Base-by-base conservation (phyloP, 306 rosid genomes). In the Albizia julibrissin region DNA sequence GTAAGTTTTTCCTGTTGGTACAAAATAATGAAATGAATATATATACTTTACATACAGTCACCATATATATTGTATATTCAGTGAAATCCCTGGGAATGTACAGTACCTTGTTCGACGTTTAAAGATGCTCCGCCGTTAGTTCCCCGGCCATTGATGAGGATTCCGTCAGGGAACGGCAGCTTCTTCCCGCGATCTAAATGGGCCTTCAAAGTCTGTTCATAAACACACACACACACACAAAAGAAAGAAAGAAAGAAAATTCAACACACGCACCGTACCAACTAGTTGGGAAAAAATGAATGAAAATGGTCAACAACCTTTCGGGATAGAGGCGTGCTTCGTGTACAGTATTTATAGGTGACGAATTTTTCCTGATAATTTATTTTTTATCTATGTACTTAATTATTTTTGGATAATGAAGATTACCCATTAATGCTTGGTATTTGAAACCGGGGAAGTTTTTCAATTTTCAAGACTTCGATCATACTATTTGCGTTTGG, bases 71-170 rank as follows among this genome's bases (percentile, higher is more conserved):
- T 34, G 6, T 34, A 34, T 37, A 37, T 50, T 18, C 58, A 50
- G 58, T 16, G 21, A 50, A 50, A 50, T 4, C 11, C 10, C 13
- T 54, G 26, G n/a, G 19, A n/a, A 1, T 21, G 0, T 6, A 10
- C 4, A 16, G 18, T 84, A 93, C 98, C 99, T 89, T 95, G 99
- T 81, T 95, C 99, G 1, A 95, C 97, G 15, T 84, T 90, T 31
- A 93, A 75, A 80, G 88, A 79, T 26, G 85, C 80, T 13, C 70
- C 42, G 21, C 90, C 92, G 22, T 90, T 91, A 10, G 99, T 91
- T 16, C 97, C 99, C 6, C 97, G 97, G 67, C 99, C 99, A 85
- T 95, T 95, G 87, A 95, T 90, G 40, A 95, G 99, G 82, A 95
- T 76, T 78, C 98, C 99, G 81, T 95, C 98, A 31, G 99, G 98